phyloP scores from a whole-genome alignment of 2,329 filamentous ascomycete genomes.

The Rugonectria rugulosa region DNA sequence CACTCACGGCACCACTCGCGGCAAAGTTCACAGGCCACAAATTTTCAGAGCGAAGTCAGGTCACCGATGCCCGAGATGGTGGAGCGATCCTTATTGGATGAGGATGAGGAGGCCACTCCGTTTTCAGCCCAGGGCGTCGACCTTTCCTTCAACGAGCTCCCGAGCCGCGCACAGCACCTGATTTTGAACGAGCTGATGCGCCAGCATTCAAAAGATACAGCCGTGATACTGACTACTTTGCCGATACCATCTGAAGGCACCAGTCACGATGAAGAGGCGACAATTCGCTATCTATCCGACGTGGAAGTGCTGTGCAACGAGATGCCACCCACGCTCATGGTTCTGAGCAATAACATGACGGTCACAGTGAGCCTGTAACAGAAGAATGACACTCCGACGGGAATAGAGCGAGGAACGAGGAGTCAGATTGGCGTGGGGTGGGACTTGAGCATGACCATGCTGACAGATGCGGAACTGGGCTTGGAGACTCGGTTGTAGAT shows the following conservation, averaged over 20 bases:
- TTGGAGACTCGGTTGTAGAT: slow-evolving; percentile 2
- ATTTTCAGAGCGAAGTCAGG: slow-evolving; percentile 44
- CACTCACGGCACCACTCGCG: slow-evolving; percentile 48
- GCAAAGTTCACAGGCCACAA: slow-evolving; percentile 46
- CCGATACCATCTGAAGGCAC: slow-evolving; percentile 84
- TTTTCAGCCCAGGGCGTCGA: slow-evolving; percentile 70
- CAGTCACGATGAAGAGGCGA: slow-evolving; percentile 72
- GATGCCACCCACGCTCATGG: slow-evolving; percentile 77
- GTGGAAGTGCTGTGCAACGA: slow-evolving; percentile 80
- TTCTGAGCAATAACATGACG: slow-evolving; percentile 90
- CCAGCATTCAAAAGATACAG: slow-evolving; percentile 71
- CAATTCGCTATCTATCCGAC: slow-evolving; percentile 77
- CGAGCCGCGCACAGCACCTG: slow-evolving; percentile 83
- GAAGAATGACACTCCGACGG: slow-evolving; percentile 5
- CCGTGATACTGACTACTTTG: slow-evolving; percentile 83
- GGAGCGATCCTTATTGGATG: slow-evolving; percentile 47
- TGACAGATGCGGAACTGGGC: slow-evolving; percentile 5
- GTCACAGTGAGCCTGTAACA: slow-evolving; percentile 76
- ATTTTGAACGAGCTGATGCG: slow-evolving; percentile 87
- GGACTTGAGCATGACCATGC: background rate
- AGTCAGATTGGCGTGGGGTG: slow-evolving; percentile 5
- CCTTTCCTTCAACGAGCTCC: slow-evolving; percentile 85
- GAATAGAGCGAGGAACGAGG: background rate
- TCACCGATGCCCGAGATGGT: slow-evolving; percentile 55
- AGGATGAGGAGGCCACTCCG: slow-evolving; percentile 45